Evolutionary conservation across 371 early-diverging fungal species (phyloP).

Genomic region (Funneliformis caledonium): DNA sequence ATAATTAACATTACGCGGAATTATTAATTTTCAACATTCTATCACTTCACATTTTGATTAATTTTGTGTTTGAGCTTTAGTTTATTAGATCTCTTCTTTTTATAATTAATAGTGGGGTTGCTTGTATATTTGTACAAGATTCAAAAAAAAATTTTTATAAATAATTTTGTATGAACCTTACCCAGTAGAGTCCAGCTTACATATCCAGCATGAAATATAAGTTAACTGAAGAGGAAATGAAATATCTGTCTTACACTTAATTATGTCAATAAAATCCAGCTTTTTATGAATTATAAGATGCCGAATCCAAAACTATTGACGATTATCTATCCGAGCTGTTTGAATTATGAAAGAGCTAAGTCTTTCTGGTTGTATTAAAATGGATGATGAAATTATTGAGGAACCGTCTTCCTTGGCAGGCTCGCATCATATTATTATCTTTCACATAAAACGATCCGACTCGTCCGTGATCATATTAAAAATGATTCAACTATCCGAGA

Average conservation of each 20-base stretch:
- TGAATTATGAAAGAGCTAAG: slow-evolving; percentile 71
- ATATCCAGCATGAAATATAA: slow-evolving; percentile 78
- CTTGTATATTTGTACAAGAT: slow-evolving; percentile 87
- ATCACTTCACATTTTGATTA: no score
- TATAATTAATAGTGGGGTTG: slow-evolving; percentile 68
- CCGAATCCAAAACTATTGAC: slow-evolving; percentile 69
- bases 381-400: slow-evolving; percentile 54
- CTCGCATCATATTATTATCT: slow-evolving; percentile 93
- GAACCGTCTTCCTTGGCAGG: slow-evolving; percentile 74
- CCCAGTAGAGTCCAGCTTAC: slow-evolving; percentile 87
- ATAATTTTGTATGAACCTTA: slow-evolving; percentile 93
- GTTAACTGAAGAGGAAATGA: slow-evolving; percentile 89
- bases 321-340: slow-evolving; percentile 77
- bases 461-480: slow-evolving; percentile 60
- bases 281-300: slow-evolving; percentile 90
- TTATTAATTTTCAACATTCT: not conserved
- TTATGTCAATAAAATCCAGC: slow-evolving; percentile 93
- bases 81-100: not conserved
- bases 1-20: slow-evolving; percentile 33
- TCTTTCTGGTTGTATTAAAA: slow-evolving; percentile 73
- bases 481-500: slow-evolving; percentile 57
- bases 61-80: not conserved
- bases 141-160: slow-evolving; percentile 96
- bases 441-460: slow-evolving; percentile 76
- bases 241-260: slow-evolving; percentile 95